Evolutionary conservation across 192 early-diverging fungal species (phyloP), one percentile per base, ranked within the genome.

Genomic region (Entrophospora sp.): DNA sequence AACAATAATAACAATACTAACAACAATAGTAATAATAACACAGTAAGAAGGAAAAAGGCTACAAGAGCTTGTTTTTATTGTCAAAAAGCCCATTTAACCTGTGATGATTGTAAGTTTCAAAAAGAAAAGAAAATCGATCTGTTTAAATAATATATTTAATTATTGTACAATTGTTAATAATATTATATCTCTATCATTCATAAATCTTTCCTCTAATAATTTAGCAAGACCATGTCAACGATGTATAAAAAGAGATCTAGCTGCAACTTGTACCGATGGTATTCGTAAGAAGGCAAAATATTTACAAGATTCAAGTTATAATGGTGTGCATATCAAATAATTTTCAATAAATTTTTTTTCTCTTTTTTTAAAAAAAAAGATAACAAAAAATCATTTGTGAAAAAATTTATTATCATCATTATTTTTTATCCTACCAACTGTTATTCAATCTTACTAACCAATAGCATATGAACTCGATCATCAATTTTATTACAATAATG

Each of bases 271-370:
- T 67, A 81, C 85, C 3, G 93, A 95, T 64, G 91, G 92, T 18
- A 73, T 78, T 24, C 82, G 93, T 66, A 97, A 94, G 69, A 92
- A 87, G 71, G 92, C 93, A 28, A 97, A 97, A 77, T 95, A 97
- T 61, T 76, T 94, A 51, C 79, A 87, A 64, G 91, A 91, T 48
- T 71, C 73, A 25, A 77, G 79, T 37, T 79, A 79, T 43, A 75
- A 62, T 53, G 58, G 38, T 44, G 43, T 53, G 52, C 35, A 52
- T 45, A 31, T 20, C 30, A 34, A 30, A 58, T n/a, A n/a, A n/a
- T 34, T 20, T 44, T 38, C 13, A 37, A n/a, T 28, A 28, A 60
- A n/a, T 44, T 56, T 45, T 63, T 57, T 42, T 43, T 43, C 22
- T 32, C n/a, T 12, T 10, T 37, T 56, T 55, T 35, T 20, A 28